Conservation (phyloP, 2,329 filamentous ascomycete species). For the Diplodia seriata region DNA sequence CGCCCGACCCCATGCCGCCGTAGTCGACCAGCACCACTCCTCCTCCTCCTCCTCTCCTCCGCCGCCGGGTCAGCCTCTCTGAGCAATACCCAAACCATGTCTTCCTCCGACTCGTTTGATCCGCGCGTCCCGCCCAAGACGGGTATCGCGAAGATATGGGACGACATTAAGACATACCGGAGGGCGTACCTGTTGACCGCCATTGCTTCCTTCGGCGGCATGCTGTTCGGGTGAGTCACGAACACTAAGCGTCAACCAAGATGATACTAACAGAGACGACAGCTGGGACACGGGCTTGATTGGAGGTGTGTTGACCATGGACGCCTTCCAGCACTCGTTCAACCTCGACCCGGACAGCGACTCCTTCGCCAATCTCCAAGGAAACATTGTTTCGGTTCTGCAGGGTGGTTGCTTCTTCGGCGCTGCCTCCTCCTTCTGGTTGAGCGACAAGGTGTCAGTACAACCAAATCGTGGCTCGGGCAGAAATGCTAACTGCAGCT, state of each 20-base stretch:
- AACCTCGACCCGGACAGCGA: slow-evolving; percentile 43
- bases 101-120: not conserved
- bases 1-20: slow-evolving; percentile 4
- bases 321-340: slow-evolving; percentile 53
- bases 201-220: slow-evolving; percentile 53
- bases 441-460: slow-evolving; percentile 49
- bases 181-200: slow-evolving; percentile 51
- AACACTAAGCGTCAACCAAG: slow-evolving; percentile 32
- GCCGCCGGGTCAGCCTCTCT: not conserved
- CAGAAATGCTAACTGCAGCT: not conserved
- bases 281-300: slow-evolving; percentile 41
- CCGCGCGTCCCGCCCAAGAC: slow-evolving; percentile 1
- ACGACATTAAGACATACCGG: slow-evolving; percentile 50
- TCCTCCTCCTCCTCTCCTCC: too few species aligned
- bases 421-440: slow-evolving; percentile 52
- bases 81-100: not conserved
- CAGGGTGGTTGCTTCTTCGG: slow-evolving; percentile 56
- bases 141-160: slow-evolving; percentile 16
- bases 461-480: not conserved
- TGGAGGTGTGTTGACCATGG: slow-evolving; percentile 52
- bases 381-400: slow-evolving; percentile 54
- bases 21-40: not conserved
- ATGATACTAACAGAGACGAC: not conserved
- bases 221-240: slow-evolving; percentile 40
- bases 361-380: slow-evolving; percentile 50